phyloP scores from a whole-genome alignment of 148 eudicot species.

The Arbutus unedo region DNA sequence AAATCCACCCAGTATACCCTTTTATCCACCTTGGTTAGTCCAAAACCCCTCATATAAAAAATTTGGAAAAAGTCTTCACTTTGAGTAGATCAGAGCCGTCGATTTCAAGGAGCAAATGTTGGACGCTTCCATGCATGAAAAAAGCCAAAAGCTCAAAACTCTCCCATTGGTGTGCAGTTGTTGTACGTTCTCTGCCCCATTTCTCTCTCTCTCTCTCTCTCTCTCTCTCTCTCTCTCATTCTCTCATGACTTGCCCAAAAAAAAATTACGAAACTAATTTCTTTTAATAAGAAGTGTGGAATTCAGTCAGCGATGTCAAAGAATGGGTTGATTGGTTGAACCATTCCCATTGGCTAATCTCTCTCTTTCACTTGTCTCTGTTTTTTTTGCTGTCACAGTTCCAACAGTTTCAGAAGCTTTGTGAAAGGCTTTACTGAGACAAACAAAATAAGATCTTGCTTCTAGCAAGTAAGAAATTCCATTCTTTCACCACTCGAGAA shows the following conservation, averaged over 20 bases:
- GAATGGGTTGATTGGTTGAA: conserved; percentile 16
- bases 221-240: conserved; percentile 1
- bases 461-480: background rate
- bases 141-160: conserved; percentile 3
- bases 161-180: conserved; percentile 20
- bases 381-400: conserved; percentile 9
- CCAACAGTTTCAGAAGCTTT: conserved; percentile 25
- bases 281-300: no score
- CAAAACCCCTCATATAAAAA: background rate
- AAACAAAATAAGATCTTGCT: background rate
- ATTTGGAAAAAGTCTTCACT: background rate
- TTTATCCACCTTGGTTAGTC: conserved; percentile 35
- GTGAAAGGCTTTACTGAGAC: conserved; percentile 22
- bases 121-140: conserved; percentile 16
- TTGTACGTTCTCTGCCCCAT: background rate
- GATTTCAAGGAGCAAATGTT: conserved; percentile 24
- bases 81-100: conserved; percentile 27
- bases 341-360: conserved; percentile 10
- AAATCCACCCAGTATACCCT: conserved; percentile 30
- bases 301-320: no score
- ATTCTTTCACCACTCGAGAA: conserved; percentile 8
- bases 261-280: background rate
- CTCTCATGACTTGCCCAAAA: background rate
- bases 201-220: background rate
- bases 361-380: background rate